Evolutionary conservation across 2,329 filamentous ascomycete species (phyloP).

Genomic region (Metarhizium album): DNA sequence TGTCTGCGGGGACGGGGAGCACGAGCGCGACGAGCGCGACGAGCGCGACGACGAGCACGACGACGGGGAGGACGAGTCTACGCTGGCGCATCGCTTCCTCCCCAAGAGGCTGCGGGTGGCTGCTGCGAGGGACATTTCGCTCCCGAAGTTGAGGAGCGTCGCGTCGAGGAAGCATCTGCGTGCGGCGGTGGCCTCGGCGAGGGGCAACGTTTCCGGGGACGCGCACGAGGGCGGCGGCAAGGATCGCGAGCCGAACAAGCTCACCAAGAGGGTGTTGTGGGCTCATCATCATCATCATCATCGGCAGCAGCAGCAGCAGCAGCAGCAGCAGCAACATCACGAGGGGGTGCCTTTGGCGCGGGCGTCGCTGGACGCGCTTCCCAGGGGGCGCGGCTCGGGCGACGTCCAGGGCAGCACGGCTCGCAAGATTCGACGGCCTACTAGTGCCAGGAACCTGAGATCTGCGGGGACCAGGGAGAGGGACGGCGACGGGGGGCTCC

Average conservation of each 20-base stretch:
- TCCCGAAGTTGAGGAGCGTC: conserved; percentile 21
- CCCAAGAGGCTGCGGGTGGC: conserved; percentile 41
- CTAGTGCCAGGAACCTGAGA: conserved; percentile 4
- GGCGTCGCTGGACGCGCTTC: not conserved
- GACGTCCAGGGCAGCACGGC: not conserved
- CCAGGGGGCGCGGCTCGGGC: not conserved
- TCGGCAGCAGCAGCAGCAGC: not conserved
- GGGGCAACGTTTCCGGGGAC: not conserved
- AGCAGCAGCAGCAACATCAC: not conserved
- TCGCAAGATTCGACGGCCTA: conserved; percentile 4
- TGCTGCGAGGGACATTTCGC: conserved; percentile 31
- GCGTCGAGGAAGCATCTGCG: conserved; percentile 11
- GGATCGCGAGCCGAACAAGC: conserved; percentile 13
- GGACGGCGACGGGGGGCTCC: conserved; percentile 19
- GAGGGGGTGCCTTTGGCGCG: not conserved
- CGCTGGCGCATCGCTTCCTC: conserved; percentile 13
- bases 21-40: not conserved
- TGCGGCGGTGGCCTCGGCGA: conserved; percentile 1
- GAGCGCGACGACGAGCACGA: conserved; percentile 8
- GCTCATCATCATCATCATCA: too few relatives aligned
- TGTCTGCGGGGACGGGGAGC: conserved; percentile 6
- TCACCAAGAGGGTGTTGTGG: conserved; percentile 14
- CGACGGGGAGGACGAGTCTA: conserved; percentile 10
- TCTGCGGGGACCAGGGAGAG: not conserved
- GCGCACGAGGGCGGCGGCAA: not conserved